Conservation (phyloP, 2,329 filamentous ascomycete genomes). For the Aureobasidium lini region DNA sequence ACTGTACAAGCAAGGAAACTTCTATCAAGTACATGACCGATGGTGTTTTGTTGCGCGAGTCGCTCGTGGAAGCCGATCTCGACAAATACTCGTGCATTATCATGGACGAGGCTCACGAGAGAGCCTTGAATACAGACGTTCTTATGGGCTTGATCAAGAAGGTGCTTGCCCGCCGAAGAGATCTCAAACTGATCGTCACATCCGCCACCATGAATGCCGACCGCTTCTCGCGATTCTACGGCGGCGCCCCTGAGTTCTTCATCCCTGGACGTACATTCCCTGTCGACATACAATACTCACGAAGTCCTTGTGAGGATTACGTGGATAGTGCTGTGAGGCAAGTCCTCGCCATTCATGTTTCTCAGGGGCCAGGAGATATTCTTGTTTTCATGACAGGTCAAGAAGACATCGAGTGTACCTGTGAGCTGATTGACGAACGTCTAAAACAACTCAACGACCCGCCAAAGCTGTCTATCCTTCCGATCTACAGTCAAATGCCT, state of each 20-base stretch:
- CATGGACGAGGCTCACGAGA: conserved; percentile 98
- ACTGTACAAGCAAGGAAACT: conserved; percentile 93
- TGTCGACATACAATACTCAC: conserved; percentile 91
- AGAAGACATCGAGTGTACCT: conserved; percentile 96
- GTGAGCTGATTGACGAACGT: conserved; percentile 82
- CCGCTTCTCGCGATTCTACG: conserved; percentile 91
- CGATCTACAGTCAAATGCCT: conserved; percentile 99
- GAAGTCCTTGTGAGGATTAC: conserved; percentile 93
- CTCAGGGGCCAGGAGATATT: conserved; percentile 87
- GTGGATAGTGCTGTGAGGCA: conserved; percentile 96
- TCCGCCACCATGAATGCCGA: conserved; percentile 99
- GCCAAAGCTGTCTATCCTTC: conserved; percentile 86
- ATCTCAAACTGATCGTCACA: conserved; percentile 93
- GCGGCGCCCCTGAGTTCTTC: conserved; percentile 89
- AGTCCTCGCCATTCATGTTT: conserved; percentile 90
- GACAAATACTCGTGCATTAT: conserved; percentile 98
- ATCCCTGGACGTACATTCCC: conserved; percentile 96
- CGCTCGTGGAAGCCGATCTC: conserved; percentile 81
- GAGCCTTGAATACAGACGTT: conserved; percentile 93
- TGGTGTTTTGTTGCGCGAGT: conserved; percentile 87
- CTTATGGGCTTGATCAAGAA: conserved; percentile 98
- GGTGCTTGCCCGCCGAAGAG: conserved; percentile 77
- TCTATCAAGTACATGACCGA: conserved; percentile 99
- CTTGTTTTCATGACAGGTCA: conserved; percentile 99
- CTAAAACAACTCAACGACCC: conserved; percentile 87